Conservation (phyloP, 306 rosid genomes). For the Casuarina glauca region DNA sequence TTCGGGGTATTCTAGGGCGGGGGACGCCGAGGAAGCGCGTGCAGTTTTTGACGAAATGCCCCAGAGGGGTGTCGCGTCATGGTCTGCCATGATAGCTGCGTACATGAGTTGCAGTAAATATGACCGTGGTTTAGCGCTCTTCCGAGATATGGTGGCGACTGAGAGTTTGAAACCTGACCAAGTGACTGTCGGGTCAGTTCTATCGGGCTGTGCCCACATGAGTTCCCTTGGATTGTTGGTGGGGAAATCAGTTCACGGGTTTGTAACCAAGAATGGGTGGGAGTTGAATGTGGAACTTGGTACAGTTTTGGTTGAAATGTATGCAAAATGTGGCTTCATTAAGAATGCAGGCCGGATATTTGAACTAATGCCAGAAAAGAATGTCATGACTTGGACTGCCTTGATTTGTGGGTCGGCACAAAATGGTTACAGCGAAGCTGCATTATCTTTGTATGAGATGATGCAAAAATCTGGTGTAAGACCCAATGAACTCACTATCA, state of each 20-base stretch:
- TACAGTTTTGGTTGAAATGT: constrained; percentile 58
- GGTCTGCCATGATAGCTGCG: constrained; percentile 62
- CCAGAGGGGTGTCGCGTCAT: constrained; percentile 37
- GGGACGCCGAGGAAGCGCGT: constrained; percentile 40
- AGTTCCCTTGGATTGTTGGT: constrained; percentile 47
- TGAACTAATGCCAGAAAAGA: constrained; percentile 40
- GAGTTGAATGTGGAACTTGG: constrained; percentile 52
- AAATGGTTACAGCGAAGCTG: constrained; percentile 45
- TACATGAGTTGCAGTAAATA: constrained; percentile 26
- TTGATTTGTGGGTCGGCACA: constrained; percentile 53
- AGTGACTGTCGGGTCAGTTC: constrained; percentile 33
- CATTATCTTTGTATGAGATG: constrained; percentile 47
- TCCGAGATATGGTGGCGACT: constrained; percentile 49
- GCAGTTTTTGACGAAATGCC: constrained; percentile 51
- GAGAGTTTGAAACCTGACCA: constrained; percentile 43
- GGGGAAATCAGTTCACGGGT: constrained; percentile 72
- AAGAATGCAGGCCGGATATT: constrained; percentile 49
- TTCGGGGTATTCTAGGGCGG: constrained; percentile 42
- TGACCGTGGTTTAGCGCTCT: constrained; percentile 35
- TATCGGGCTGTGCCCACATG: constrained; percentile 54
- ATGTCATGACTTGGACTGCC: constrained; percentile 56
- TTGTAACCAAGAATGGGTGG: constrained; percentile 52
- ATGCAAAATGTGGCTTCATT: constrained; percentile 52
- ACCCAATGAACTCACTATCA: constrained; percentile 63
- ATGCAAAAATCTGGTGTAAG: constrained; percentile 44